Evolutionary conservation across 768 basidiomycete genomes (phyloP).

Genomic region (Termitomyces sp.): DNA sequence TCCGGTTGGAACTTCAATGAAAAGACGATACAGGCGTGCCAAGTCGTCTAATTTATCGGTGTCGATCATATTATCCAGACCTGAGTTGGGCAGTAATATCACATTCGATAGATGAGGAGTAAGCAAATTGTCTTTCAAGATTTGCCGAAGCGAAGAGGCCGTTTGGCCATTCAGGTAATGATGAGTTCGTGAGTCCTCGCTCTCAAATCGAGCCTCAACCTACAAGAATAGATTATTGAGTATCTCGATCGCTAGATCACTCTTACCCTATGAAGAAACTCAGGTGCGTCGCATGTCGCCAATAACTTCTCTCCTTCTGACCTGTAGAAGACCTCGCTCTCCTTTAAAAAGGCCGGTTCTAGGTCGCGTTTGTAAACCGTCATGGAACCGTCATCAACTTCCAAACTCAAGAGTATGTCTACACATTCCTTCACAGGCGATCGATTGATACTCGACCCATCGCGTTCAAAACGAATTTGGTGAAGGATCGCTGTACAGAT

Average conservation of each 20-base stretch:
- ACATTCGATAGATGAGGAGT: slow-evolving; percentile 70
- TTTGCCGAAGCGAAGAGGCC: slow-evolving; percentile 56
- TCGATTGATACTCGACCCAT: slow-evolving; percentile 87
- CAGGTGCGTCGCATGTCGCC: slow-evolving; percentile 70
- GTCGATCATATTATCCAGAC: slow-evolving; percentile 85
- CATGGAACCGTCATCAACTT: slow-evolving; percentile 37
- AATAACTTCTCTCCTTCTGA: slow-evolving; percentile 68
- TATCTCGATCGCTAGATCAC: background rate
- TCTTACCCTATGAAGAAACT: slow-evolving; percentile 76
- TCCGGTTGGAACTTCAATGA: slow-evolving; percentile 60
- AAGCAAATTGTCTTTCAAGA: slow-evolving; percentile 75
- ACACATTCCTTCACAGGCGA: slow-evolving; percentile 87
- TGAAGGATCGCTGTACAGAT: slow-evolving; percentile 76
- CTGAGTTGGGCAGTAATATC: slow-evolving; percentile 77
- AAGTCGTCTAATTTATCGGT: slow-evolving; percentile 72
- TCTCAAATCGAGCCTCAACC: slow-evolving; percentile 76
- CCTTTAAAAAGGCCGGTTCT: slow-evolving; percentile 73
- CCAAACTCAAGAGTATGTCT: slow-evolving; percentile 73
- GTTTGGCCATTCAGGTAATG: slow-evolving; percentile 84
- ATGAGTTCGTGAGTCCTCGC: slow-evolving; percentile 79
- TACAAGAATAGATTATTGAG: slow-evolving; percentile 24
- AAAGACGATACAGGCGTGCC: slow-evolving; percentile 73
- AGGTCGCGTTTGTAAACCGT: slow-evolving; percentile 81
- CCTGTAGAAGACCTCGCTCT: slow-evolving; percentile 77
- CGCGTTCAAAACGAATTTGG: slow-evolving; percentile 87